Conservation (phyloP, 1,139 yeast species). For the Suhomyces ambrosiae region DNA sequence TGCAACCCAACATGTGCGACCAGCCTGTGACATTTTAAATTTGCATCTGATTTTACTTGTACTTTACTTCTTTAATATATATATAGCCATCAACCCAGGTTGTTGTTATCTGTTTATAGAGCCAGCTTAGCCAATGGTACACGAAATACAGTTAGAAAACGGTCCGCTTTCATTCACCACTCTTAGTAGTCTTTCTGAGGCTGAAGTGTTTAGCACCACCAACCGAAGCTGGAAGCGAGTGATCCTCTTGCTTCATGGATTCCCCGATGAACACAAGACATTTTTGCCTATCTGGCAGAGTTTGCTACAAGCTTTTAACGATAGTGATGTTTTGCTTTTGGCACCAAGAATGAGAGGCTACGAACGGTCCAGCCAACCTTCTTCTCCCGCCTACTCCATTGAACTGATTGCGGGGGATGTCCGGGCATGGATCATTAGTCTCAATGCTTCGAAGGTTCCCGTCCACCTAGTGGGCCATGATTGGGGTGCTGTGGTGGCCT, state of each 20-base stretch:
- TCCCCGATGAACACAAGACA: conserved; percentile 43
- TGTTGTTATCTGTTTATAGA: too few species aligned
- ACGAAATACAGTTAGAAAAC: conserved; percentile 23
- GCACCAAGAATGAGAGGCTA: conserved; percentile 49
- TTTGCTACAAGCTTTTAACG: conserved; percentile 21
- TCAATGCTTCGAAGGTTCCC: conserved; percentile 26
- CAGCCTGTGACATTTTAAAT: conserved; percentile 7
- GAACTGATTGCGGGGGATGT: conserved; percentile 40
- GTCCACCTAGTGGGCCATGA: conserved; percentile 49
- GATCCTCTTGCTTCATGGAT: conserved; percentile 43
- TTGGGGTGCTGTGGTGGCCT: conserved; percentile 48
- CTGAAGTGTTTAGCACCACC: conserved; percentile 21
- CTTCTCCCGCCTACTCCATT: conserved; percentile 28
- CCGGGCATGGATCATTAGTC: conserved; percentile 35
- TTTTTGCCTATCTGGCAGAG: conserved; percentile 31
- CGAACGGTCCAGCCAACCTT: conserved; percentile 38
- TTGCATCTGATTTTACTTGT: conserved; percentile 9
- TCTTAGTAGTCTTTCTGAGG: conserved; percentile 22
- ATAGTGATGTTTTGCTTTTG: conserved; percentile 28
- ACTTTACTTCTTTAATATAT: neutral
- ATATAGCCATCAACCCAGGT: too few species aligned
- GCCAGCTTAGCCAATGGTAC: too few species aligned
- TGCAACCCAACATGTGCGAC: neutral
- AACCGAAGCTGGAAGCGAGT: conserved; percentile 28
- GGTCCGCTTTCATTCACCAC: conserved; percentile 32